Conservation (phyloP, 768 basidiomycete species). For the Pleurotus tuber-regium region DNA sequence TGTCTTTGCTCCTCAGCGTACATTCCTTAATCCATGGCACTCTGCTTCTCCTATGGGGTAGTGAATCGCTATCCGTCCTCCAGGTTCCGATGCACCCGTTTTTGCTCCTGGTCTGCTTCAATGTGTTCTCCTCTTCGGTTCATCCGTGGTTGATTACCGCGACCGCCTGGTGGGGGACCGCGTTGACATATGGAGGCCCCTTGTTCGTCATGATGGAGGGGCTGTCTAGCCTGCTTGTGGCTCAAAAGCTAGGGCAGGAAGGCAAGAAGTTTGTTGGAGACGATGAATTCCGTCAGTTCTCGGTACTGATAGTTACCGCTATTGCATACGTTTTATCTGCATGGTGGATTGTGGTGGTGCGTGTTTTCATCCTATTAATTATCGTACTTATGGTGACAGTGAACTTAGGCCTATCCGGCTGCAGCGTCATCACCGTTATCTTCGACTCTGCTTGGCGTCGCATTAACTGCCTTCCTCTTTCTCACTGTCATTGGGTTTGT, state of each 20-base stretch:
- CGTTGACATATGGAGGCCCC: conserved; percentile 70
- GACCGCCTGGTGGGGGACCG: conserved; percentile 69
- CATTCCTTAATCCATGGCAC: conserved; percentile 85
- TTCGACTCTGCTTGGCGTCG: conserved; percentile 85
- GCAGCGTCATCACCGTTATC: conserved; percentile 83
- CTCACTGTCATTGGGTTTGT: conserved; percentile 90
- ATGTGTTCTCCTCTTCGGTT: conserved; percentile 68
- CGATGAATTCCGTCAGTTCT: conserved; percentile 77
- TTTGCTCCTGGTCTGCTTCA: conserved; percentile 84
- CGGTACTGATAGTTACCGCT: conserved; percentile 71
- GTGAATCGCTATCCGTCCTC: conserved; percentile 67
- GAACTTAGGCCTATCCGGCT: conserved; percentile 68
- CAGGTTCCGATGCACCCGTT: conserved; percentile 88
- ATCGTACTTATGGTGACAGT: neutral
- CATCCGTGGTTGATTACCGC: conserved; percentile 56
- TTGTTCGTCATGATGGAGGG: conserved; percentile 82
- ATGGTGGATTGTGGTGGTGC: conserved; percentile 82
- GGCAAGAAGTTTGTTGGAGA: conserved; percentile 68
- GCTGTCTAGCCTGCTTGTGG: conserved; percentile 78
- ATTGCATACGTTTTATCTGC: conserved; percentile 78
- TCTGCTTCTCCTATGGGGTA: conserved; percentile 68
- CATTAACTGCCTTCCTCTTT: conserved; percentile 86
- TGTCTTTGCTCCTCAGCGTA: conserved; percentile 72
- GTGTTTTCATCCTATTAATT: conserved; percentile 26
- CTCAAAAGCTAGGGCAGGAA: conserved; percentile 76